phyloP scores from a whole-genome alignment of 1,284 basidiomycete genomes.

The Fomitopsis pinicola region DNA sequence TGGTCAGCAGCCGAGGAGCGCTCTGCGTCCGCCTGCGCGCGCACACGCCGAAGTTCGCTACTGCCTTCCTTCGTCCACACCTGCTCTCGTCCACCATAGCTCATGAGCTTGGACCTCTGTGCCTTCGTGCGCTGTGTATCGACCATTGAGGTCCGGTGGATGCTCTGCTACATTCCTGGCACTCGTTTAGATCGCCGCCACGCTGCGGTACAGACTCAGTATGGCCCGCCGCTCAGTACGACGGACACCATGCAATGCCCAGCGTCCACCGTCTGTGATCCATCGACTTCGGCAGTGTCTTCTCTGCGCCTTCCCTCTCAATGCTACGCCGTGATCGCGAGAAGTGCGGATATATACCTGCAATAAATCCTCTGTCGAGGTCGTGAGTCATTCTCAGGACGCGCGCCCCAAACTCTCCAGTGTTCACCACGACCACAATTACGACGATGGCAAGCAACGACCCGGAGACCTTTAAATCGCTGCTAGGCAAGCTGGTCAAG shows the following conservation, averaged over 20 bases:
- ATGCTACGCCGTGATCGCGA: too few relatives aligned
- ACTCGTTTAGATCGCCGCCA: background rate
- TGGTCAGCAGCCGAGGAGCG: background rate
- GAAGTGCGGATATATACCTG: background rate
- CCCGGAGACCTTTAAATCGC: conserved; percentile 67
- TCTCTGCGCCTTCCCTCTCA: background rate
- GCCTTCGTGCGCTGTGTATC: too few relatives aligned
- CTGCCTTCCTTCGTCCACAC: background rate
- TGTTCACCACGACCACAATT: background rate
- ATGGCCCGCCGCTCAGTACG: background rate
- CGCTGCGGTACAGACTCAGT: background rate
- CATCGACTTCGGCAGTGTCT: background rate
- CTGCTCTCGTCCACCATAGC: background rate
- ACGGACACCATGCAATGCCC: background rate
- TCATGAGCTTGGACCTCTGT: too few relatives aligned
- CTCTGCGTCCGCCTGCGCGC: background rate
- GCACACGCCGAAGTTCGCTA: too few relatives aligned
- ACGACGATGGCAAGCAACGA: conserved; percentile 23
- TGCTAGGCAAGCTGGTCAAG: conserved; percentile 74
- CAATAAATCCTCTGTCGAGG: background rate
- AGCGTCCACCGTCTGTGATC: background rate
- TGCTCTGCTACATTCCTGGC: too few relatives aligned
- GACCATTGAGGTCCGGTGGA: too few relatives aligned
- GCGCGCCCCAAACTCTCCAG: background rate
- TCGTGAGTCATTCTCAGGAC: conserved; percentile 1